phyloP scores from a whole-genome alignment of 2,329 filamentous ascomycete genomes.

The Endoconidiophora laricicola region DNA sequence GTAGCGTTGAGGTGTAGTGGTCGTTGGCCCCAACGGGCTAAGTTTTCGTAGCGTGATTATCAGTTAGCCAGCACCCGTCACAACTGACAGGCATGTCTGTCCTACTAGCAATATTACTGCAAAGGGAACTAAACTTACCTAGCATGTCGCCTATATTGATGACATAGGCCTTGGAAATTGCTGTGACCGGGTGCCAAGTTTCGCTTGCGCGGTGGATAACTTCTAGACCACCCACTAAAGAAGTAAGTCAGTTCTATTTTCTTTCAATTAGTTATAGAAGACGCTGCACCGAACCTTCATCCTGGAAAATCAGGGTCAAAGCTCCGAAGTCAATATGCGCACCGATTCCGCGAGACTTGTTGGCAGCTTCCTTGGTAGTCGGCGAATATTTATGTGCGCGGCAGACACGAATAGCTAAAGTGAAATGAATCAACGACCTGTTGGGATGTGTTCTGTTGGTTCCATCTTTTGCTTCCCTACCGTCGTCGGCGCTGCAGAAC shows the following conservation, averaged over 20 bases:
- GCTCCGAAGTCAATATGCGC: constrained; percentile 18
- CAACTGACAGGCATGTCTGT: no score
- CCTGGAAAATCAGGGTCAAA: constrained; percentile 17
- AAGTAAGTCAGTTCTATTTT: no score
- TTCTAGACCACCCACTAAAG: constrained; percentile 2
- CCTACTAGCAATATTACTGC: not conserved
- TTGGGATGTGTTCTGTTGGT: no score
- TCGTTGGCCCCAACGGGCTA: constrained; percentile 19
- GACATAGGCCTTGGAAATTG: constrained; percentile 15
- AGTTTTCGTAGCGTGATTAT: not conserved
- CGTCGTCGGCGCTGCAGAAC: not conserved
- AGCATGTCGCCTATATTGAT: constrained; percentile 19
- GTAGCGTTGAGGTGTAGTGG: constrained; percentile 19
- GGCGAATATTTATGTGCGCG: not conserved
- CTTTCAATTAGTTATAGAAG: not conserved
- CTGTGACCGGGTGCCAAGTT: constrained; percentile 9
- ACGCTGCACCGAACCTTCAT: constrained; percentile 15
- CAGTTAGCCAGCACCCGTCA: no score
- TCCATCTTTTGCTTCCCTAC: not conserved
- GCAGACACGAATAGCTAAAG: not conserved
- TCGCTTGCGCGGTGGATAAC: not conserved
- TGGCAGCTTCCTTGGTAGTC: not conserved
- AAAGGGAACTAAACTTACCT: not conserved
- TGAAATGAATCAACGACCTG: not conserved
- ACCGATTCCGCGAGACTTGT: constrained; percentile 12